phyloP scores from a whole-genome alignment of 345 rosid species.

The Turnera subulata region DNA sequence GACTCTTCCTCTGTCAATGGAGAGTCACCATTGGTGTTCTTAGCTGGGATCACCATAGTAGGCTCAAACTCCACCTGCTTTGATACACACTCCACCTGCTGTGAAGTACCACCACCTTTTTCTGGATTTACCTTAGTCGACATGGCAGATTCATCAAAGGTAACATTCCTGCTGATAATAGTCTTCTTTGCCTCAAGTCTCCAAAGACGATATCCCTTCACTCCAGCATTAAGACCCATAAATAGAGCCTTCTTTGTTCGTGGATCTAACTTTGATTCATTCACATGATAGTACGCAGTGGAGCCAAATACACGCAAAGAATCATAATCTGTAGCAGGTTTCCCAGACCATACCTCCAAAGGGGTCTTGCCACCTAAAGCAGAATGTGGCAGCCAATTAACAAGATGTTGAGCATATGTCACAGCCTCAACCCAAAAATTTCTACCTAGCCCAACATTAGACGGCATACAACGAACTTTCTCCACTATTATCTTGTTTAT shows the following conservation, averaged over 20 bases:
- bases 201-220: neutral
- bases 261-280: neutral
- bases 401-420: neutral
- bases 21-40: neutral
- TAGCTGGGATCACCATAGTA: neutral
- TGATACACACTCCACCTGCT: neutral
- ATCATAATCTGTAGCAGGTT: neutral
- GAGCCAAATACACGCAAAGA: constrained; percentile 1
- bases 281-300: neutral
- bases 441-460: neutral
- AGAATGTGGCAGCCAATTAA: neutral
- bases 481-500: neutral
- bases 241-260: neutral
- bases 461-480: constrained; percentile 4
- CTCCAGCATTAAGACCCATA: neutral
- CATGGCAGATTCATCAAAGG: constrained; percentile 1
- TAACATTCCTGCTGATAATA: neutral
- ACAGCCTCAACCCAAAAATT: constrained; percentile 1
- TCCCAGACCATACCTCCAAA: neutral
- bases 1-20: neutral
- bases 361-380: neutral
- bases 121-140: neutral
- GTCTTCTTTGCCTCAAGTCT: neutral
- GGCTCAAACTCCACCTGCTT: neutral
- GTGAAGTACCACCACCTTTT: no score